A percentile compares a stretch with the other conserved stretches of the same genome.
These are phyloP conservation scores for Aspergillus tanneri DNA, from an alignment of 2,329 filamentous ascomycete genomes.

Conservation along the genomic window DNA sequence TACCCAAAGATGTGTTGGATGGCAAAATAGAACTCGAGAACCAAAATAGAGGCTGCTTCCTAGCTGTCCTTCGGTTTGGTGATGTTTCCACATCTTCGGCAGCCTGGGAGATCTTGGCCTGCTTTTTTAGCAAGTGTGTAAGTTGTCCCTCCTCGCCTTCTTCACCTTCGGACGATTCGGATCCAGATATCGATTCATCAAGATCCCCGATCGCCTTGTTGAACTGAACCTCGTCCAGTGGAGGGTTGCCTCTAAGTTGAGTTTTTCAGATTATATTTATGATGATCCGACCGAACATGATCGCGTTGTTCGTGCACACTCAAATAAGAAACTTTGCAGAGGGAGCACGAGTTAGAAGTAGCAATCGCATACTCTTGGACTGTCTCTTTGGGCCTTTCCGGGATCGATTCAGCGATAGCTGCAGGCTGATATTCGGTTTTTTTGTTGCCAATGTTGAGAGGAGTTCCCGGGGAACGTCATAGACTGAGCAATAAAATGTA, in stretches of 20 bases:
- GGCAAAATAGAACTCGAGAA: constrained; percentile 75
- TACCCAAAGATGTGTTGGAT: constrained; percentile 73
- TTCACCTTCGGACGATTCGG: constrained; percentile 69
- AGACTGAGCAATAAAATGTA: constrained; percentile 58
- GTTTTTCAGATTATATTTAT: constrained; percentile 94
- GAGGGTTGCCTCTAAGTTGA: constrained; percentile 69
- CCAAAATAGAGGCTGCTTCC: constrained; percentile 79
- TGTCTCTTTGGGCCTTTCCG: constrained; percentile 31
- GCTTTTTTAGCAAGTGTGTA: constrained; percentile 74
- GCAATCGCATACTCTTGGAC: constrained; percentile 45
- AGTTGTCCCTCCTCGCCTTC: constrained; percentile 61
- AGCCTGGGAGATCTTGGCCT: constrained; percentile 65
- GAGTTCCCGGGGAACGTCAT: constrained; percentile 75
- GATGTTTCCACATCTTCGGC: constrained; percentile 38
- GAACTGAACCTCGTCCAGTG: constrained; percentile 80
- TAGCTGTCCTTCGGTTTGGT: constrained; percentile 54
- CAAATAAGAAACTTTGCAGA: constrained; percentile 72
- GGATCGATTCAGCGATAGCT: constrained; percentile 19
- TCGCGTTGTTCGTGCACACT: constrained; percentile 76
- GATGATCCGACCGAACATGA: constrained; percentile 86
- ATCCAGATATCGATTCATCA: constrained; percentile 86
- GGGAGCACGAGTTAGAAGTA: constrained; percentile 70
- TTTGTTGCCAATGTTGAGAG: constrained; percentile 65
- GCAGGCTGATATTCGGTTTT: constrained; percentile 45
- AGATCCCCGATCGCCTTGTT: constrained; percentile 80